Evolutionary conservation across 225 moss, liverwort and hornwort genomes (phyloP).

Genomic region (Rhytidiadelphus loreus): DNA sequence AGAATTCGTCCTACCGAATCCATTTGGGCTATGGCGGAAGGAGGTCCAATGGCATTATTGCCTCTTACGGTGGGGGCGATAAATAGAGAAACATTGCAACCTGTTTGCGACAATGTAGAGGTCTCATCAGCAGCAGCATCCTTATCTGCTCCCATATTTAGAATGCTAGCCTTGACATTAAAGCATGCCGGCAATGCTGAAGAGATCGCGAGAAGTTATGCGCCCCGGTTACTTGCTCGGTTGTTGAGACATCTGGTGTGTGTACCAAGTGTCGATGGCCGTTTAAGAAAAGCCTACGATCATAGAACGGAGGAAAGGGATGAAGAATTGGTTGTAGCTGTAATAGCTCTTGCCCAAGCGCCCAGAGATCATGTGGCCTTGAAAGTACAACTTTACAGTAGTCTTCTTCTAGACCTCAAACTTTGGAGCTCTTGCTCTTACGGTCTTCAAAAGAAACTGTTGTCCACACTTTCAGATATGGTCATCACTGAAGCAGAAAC

Average conservation of each 20-base stretch:
- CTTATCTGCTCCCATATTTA: constrained; percentile 79
- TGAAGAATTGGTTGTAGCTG: constrained; percentile 93
- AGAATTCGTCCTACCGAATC: constrained; percentile 85
- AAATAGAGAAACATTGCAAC: constrained; percentile 73
- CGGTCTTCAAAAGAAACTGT: constrained; percentile 90
- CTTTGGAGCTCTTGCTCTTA: constrained; percentile 97
- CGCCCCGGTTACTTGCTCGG: constrained; percentile 80
- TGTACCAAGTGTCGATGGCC: constrained; percentile 53
- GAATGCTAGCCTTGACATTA: constrained; percentile 79
- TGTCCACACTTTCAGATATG: constrained; percentile 93
- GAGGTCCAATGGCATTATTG: constrained; percentile 83
- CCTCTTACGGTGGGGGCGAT: constrained; percentile 86
- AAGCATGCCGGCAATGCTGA: constrained; percentile 93
- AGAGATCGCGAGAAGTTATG: constrained; percentile 91
- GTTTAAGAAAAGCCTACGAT: constrained; percentile 42
- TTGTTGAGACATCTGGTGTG: constrained; percentile 80
- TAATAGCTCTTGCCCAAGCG: constrained; percentile 94
- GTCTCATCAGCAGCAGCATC: constrained; percentile 71
- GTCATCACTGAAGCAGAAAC: constrained; percentile 89
- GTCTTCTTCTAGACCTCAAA: constrained; percentile 88
- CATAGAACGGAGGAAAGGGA: constrained; percentile 81
- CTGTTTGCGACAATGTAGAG: constrained; percentile 55
- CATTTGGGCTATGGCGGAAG: constrained; percentile 99
- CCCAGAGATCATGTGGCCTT: constrained; percentile 70
- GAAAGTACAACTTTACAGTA: constrained; percentile 89